Evolutionary conservation across 106 monocot genomes (phyloP), one percentile per base, ranked within the genome.

Genomic region (Allium fistulosum): DNA sequence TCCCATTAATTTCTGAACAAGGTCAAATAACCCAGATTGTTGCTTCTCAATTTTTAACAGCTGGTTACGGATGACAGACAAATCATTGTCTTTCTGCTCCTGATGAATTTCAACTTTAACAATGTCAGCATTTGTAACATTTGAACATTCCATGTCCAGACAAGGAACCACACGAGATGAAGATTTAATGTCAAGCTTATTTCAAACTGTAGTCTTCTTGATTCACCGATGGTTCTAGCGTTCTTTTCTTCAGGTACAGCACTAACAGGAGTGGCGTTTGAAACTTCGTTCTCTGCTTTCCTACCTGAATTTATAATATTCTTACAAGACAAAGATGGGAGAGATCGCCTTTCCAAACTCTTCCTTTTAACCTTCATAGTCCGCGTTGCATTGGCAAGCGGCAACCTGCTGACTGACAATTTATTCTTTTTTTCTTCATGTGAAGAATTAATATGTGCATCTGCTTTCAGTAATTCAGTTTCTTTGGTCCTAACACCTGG

Each of bases 21-120:
- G 84, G 59, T 97, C 97, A 37, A 97, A 73, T 53, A 97, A 65
- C 62, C 48, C 86, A 17, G 84, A 83, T 55, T 97, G 97, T 66
- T 87, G 97, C 17, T 84, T 92, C 78, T 97, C 97, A 51, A 97
- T 97, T 82, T 97, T 92, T 76, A 87, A 65, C 76, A 97, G 70
- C 71, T 97, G 88, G 78, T 77, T 80, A 62, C 82, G 77, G 55
- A 97, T 92, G 70, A 80, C 59, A 16, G 82, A 82, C 63, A 97
- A 70, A 52, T 87, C 88, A 48, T 66, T 70, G 46, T 87, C 87
- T 65, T 88, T 86, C 6, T 86, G 81, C 7, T 69, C 67, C 9
- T 49, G 76, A 45, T 53, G 22, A 22, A 69, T 7, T 68, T 79
- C 85, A 70, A 72, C 71, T 26, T 46, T 61, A 58, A 26, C 58